Conservation (phyloP, 768 basidiomycete species). For the Lyophyllum semitale region DNA sequence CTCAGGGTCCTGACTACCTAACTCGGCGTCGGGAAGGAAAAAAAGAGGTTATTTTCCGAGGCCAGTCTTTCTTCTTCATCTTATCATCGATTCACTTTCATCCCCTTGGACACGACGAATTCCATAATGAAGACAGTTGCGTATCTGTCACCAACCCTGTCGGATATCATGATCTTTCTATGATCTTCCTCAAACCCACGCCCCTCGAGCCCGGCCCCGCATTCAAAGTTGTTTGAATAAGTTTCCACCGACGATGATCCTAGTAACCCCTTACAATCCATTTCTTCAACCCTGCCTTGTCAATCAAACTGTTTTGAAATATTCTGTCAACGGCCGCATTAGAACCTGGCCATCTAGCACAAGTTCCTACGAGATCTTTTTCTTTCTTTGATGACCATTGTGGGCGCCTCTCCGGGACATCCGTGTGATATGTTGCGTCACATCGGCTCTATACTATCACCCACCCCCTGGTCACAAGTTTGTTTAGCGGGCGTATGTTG, state of each 20-base stretch:
- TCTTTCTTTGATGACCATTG: no score
- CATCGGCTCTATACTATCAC: no score
- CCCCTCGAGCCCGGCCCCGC: neutral
- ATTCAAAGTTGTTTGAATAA: neutral
- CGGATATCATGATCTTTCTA: neutral
- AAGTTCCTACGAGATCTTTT: no score
- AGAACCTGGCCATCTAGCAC: no score
- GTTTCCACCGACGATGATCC: neutral
- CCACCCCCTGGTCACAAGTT: no score
- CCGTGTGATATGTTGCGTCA: no score
- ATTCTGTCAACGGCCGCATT: neutral
- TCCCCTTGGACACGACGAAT: neutral
- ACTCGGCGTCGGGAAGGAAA: neutral
- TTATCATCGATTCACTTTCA: neutral
- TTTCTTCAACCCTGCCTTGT: neutral
- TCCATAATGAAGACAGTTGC: neutral
- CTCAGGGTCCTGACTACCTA: neutral
- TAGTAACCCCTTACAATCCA: neutral
- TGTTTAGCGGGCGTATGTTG: no score
- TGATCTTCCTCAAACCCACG: neutral
- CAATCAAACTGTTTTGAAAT: neutral
- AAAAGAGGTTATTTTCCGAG: neutral
- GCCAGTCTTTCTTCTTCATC: neutral
- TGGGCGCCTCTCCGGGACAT: no score
- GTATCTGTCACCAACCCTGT: neutral